These are phyloP conservation scores for Suhomyces pyralidae DNA, from an alignment of 805 yeast genomes.

Conservation along the genomic window DNA sequence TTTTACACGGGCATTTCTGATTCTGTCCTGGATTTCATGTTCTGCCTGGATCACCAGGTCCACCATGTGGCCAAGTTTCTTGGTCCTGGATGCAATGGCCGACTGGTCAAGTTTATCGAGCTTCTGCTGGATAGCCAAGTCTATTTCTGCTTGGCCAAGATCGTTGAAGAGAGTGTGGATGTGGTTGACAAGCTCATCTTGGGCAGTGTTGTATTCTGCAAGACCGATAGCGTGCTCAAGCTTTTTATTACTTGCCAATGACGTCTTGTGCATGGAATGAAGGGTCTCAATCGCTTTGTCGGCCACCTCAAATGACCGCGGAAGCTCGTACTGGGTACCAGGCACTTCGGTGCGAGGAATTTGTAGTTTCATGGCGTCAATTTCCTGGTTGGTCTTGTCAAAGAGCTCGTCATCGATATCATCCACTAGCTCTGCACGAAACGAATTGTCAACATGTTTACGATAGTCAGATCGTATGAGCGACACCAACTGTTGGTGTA, in stretches of 20 bases:
- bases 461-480: conserved; percentile 44
- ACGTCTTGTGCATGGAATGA: conserved; percentile 13
- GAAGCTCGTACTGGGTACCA: conserved; percentile 9
- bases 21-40: background rate
- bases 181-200: conserved; percentile 4
- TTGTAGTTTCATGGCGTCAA: conserved; percentile 4
- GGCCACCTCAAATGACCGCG: conserved; percentile 14
- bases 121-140: conserved; percentile 9
- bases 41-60: conserved; percentile 12
- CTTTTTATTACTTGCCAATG: background rate
- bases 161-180: conserved; percentile 10
- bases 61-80: conserved; percentile 20
- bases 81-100: conserved; percentile 16
- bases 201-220: conserved; percentile 6
- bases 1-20: background rate
- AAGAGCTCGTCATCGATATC: conserved; percentile 30
- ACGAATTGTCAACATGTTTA: conserved; percentile 22
- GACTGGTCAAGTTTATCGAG: conserved; percentile 17
- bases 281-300: conserved; percentile 15
- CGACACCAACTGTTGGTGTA: conserved; percentile 29
- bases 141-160: conserved; percentile 14
- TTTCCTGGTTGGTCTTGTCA: conserved; percentile 15
- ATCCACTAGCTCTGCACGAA: conserved; percentile 17
- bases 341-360: background rate
- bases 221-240: background rate